Evolutionary conservation across 805 yeast genomes (phyloP).

Genomic region (Wickerhamiella kurtzmanii): DNA sequence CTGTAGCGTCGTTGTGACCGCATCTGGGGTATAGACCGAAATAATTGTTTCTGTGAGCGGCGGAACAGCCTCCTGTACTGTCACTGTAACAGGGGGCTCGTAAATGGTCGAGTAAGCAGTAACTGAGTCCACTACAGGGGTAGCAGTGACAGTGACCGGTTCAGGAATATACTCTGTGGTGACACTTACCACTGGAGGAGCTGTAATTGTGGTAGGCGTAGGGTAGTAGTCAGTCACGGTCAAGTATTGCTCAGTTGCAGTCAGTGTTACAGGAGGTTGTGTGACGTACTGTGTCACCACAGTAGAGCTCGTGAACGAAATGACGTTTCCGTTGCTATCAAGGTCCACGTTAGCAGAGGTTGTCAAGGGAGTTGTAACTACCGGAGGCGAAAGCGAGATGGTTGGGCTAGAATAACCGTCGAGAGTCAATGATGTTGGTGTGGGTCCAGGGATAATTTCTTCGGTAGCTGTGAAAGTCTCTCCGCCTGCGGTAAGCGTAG

Average conservation of each 20-base stretch:
- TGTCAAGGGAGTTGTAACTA: background rate
- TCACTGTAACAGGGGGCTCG: background rate
- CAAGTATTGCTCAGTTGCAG: background rate
- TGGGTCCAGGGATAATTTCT: background rate
- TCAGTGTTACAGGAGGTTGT: background rate
- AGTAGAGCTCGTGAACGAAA: background rate
- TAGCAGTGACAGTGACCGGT: background rate
- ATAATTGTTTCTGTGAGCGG: too few species aligned
- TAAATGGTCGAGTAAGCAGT: background rate
- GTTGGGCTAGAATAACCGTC: background rate
- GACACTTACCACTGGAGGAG: background rate
- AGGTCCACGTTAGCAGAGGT: background rate
- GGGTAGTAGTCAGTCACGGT: background rate
- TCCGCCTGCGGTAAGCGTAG: background rate
- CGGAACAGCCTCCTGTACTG: too few species aligned
- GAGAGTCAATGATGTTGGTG: background rate
- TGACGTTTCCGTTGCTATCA: background rate
- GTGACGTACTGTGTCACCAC: background rate
- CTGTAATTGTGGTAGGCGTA: background rate
- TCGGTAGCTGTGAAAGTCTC: background rate
- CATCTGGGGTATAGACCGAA: too few species aligned
- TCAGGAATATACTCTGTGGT: background rate
- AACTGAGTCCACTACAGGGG: background rate
- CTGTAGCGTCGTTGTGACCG: background rate
- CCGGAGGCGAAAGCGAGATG: background rate